Base-by-base conservation (phyloP, 2,329 filamentous ascomycete genomes). In the Fusarium protoensiforme region DNA sequence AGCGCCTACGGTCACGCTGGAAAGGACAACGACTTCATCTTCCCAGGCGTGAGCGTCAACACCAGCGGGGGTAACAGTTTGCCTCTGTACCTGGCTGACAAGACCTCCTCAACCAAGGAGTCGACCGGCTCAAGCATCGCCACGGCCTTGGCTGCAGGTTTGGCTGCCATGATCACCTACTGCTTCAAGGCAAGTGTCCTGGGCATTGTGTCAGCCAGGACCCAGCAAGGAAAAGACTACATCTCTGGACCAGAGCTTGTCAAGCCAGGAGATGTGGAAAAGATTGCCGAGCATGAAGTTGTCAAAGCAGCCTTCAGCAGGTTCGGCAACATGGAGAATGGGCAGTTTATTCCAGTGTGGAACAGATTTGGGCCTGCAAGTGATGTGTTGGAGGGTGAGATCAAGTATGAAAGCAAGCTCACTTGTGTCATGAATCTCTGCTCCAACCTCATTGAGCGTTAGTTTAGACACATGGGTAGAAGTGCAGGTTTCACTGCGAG, bases 91-190 rank as follows among this genome's bases (percentile, higher is more conserved):
- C 24, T 43, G 0, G 51, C 61, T 2, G 35, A 64, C 3, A 67
- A 48, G 24, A 33, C 61, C 6, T 62, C 27, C 5, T 53, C 54
- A 18, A 54, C 57, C 33, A 67, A 73, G 10, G 59, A 73, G 10
- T 59, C 20, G 1, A 68, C 72, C 0, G 67, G 78, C 1, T 80
- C 73, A 0, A 78, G 74, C 8, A 63, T 81, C 0, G 74, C 80
- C 4, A 80, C 79, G 4, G 80, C 80, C 0, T 60, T 81, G 2
- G 79, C 75, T 2, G 67, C 78, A 1, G 80, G 79, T 1, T 64
- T 78, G 8, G 80, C 78, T 5, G 79, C 78, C 7, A 64, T 80
- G 20, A 73, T 82, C 4, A 68, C 80, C 1, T 78, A 75, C 41
- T 77, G 73, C 59, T 68, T 75, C 51, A 69, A 77, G 33, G 8